A percentile compares a stretch with the other conserved stretches of the same genome.
phyloP scores from a whole-genome alignment of 2,329 filamentous ascomycete genomes.

The Colletotrichum acutatum region DNA sequence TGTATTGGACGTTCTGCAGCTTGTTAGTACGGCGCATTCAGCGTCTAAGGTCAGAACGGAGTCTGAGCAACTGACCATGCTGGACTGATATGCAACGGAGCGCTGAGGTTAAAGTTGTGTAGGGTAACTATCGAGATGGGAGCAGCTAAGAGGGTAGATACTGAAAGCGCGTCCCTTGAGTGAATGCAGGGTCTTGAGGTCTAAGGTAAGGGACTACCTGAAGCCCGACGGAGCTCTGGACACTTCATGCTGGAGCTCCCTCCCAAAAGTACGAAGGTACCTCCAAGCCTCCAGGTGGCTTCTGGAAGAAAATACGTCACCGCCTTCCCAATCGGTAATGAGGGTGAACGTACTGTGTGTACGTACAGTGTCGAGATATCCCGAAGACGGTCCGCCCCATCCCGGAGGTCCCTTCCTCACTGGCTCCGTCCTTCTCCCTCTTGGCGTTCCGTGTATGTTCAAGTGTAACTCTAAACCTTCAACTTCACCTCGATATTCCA shows the following conservation, averaged over 20 bases:
- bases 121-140: not conserved
- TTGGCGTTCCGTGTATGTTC: not conserved
- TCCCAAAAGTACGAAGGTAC: not conserved
- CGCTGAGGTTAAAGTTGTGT: not conserved
- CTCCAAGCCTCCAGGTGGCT: slow-evolving; percentile 23
- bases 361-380: not conserved
- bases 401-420: not conserved
- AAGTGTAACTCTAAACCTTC: not conserved
- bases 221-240: slow-evolving; percentile 2
- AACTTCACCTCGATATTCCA: not conserved
- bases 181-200: slow-evolving; percentile 6
- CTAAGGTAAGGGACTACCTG: not conserved
- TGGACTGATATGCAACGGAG: not conserved
- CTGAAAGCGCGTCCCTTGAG: not conserved
- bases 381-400: not conserved
- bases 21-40: slow-evolving; percentile 41
- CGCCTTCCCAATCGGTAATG: slow-evolving; percentile 18
- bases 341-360: not conserved
- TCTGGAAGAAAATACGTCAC: slow-evolving; percentile 23
- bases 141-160: not conserved
- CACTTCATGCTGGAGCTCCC: slow-evolving; percentile 17
- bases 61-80: slow-evolving; percentile 23
- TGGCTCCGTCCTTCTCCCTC: not conserved
- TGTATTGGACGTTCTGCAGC: slow-evolving; percentile 82
- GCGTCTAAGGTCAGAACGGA: not conserved